These are phyloP conservation scores for Fusarium fujikuroi DNA, from an alignment of 2,329 filamentous ascomycete genomes.

Conservation along the genomic window DNA sequence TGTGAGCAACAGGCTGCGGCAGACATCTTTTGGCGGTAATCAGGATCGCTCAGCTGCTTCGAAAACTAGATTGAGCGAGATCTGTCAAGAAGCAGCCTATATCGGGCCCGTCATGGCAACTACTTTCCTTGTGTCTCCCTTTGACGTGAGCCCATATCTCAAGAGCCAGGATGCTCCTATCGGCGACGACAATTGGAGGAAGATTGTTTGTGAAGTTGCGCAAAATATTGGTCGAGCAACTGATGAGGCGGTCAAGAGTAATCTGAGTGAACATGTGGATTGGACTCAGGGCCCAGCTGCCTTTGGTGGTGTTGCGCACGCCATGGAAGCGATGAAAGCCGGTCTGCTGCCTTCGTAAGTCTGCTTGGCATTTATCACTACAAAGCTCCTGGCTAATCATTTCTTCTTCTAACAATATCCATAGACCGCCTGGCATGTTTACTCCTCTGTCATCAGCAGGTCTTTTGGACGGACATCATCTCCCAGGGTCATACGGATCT, in stretches of 20 bases:
- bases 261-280: background rate
- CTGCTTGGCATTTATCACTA: rapidly evolving
- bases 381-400: background rate
- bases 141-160: background rate
- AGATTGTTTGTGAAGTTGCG: background rate
- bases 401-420: background rate
- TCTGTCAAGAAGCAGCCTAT: background rate
- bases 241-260: background rate
- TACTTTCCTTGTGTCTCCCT: background rate
- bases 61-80: background rate
- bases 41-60: background rate
- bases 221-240: background rate
- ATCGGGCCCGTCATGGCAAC: constrained; percentile 6
- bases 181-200: rapidly evolving
- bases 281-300: constrained; percentile 11
- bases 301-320: background rate
- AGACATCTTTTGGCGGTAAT: background rate
- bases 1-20: background rate
- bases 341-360: background rate
- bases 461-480: background rate
- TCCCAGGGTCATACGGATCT: background rate
- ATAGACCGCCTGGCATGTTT: constrained; percentile 4
- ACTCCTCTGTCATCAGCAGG: constrained; percentile 6
- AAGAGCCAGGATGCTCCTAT: background rate
- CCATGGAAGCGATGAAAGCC: constrained; percentile 4